Conservation (phyloP, 2,329 filamentous ascomycete genomes). For the Colletotrichum aenigma region DNA sequence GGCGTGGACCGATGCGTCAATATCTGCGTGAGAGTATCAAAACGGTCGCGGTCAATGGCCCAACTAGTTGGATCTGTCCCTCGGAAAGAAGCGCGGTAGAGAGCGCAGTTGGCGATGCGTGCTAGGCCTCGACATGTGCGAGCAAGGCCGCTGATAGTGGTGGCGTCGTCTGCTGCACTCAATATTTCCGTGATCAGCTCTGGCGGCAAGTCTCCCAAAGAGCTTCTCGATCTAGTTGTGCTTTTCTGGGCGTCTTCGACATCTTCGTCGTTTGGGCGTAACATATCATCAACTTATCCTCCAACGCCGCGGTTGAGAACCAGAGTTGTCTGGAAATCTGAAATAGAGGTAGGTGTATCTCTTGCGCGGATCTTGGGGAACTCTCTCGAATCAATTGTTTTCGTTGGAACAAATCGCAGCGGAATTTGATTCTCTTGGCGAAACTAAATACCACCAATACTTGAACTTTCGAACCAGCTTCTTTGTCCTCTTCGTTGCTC, state of each 20-base stretch:
- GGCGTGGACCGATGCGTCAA: neutral
- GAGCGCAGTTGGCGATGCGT: neutral
- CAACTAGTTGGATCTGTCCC: neutral
- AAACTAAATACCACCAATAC: accelerated
- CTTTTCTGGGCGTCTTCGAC: neutral
- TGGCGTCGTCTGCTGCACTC: neutral
- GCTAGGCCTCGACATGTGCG: neutral
- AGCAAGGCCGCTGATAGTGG: neutral
- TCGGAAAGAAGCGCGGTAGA: neutral
- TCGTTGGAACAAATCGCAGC: accelerated
- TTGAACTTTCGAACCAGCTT: neutral
- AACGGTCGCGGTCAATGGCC: neutral
- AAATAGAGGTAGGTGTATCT: neutral
- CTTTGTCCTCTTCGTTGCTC: neutral
- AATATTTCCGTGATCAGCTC: neutral
- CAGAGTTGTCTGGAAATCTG: neutral
- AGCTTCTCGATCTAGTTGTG: accelerated
- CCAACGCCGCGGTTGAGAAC: neutral
- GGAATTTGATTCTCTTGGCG: accelerated
- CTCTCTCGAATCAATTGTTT: accelerated
- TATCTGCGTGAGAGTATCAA: neutral
- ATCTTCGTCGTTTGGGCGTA: accelerated
- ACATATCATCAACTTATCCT: accelerated
- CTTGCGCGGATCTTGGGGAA: neutral
- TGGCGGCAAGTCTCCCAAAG: accelerated